phyloP scores from a whole-genome alignment of 2,329 filamentous ascomycete genomes.

The Exophiala dermatitidis region DNA sequence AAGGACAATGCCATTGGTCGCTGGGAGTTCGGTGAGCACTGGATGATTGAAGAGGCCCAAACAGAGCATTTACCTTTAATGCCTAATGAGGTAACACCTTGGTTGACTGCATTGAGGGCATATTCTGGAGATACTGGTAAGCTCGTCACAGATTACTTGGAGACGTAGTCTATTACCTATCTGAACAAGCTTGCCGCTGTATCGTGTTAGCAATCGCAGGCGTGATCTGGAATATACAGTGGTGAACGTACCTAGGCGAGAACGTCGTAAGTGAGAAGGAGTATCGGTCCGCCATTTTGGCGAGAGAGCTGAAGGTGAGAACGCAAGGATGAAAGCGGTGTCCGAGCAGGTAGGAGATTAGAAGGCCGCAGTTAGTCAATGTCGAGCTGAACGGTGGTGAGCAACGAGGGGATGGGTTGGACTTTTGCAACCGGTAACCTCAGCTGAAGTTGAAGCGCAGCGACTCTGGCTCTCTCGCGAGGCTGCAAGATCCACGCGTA shows the following conservation, averaged over 20 bases:
- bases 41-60: not conserved
- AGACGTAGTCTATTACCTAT: slow-evolving; percentile 59
- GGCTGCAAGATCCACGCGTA: slow-evolving; percentile 4
- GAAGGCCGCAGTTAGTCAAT: not conserved
- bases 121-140: slow-evolving; percentile 61
- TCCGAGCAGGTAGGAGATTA: not conserved
- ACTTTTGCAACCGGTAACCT: not conserved
- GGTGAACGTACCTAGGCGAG: slow-evolving; percentile 78
- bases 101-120: slow-evolving; percentile 97
- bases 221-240: slow-evolving; percentile 7
- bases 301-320: not conserved
- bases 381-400: too few relatives aligned
- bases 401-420: not conserved
- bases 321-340: not conserved
- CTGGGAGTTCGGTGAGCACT: slow-evolving; percentile 41
- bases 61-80: slow-evolving; percentile 70
- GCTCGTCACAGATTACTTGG: slow-evolving; percentile 5
- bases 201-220: slow-evolving; percentile 39
- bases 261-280: slow-evolving; percentile 99
- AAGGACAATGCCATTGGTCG: slow-evolving; percentile 96
- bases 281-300: slow-evolving; percentile 87
- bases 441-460: not conserved
- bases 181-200: slow-evolving; percentile 95
- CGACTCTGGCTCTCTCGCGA: not conserved
- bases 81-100: slow-evolving; percentile 94